Percentiles rank a stretch among this genome's conserved stretches.
phyloP scores from a whole-genome alignment of 2,329 filamentous ascomycete species.

The Amylocarpus encephaloides region DNA sequence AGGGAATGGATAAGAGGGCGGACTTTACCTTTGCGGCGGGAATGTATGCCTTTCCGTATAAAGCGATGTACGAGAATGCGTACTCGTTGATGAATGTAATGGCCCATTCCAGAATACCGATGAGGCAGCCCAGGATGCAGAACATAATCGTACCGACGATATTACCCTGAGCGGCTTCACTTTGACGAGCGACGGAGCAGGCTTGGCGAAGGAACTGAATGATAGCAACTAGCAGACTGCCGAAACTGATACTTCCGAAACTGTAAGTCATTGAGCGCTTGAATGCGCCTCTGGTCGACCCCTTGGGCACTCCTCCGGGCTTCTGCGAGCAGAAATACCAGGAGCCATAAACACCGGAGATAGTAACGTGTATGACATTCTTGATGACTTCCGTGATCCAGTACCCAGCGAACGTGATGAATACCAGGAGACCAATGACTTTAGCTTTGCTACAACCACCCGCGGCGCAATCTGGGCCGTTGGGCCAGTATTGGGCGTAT shows the following conservation, averaged over 20 bases:
- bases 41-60: constrained; percentile 87
- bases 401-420: constrained; percentile 85
- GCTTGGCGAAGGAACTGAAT: constrained; percentile 79
- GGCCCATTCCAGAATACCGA: constrained; percentile 75
- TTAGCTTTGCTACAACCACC: constrained; percentile 61
- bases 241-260: constrained; percentile 84
- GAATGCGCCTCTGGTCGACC: constrained; percentile 76
- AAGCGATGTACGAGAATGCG: constrained; percentile 84
- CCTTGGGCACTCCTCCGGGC: constrained; percentile 61
- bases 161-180: constrained; percentile 61
- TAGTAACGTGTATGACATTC: constrained; percentile 83
- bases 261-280: constrained; percentile 80
- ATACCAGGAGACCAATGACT: constrained; percentile 78
- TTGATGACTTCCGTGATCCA: constrained; percentile 94
- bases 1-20: constrained; percentile 13
- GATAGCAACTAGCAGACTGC: constrained; percentile 78
- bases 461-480: constrained; percentile 40
- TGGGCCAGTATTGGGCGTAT: constrained; percentile 76
- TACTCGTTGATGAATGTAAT: constrained; percentile 87
- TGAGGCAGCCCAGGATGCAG: constrained; percentile 70
- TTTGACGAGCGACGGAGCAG: constrained; percentile 69
- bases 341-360: constrained; percentile 82
- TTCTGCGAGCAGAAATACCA: constrained; percentile 79
- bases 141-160: constrained; percentile 60
- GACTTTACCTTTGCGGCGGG: constrained; percentile 72